phyloP scores from a whole-genome alignment of 805 yeast genomes.

The Kodamaea leandrae region DNA sequence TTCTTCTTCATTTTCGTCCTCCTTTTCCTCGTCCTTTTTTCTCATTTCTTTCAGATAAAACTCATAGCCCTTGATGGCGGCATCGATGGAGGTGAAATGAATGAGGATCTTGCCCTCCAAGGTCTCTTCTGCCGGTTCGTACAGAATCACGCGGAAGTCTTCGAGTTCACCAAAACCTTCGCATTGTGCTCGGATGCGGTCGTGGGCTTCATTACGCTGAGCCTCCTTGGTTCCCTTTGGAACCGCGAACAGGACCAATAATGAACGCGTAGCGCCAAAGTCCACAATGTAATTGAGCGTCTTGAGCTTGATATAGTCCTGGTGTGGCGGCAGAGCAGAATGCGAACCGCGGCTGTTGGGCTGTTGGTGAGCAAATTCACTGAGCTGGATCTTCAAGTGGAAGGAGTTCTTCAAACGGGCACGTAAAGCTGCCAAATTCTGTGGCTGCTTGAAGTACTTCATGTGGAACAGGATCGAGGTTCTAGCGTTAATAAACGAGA shows the following conservation, averaged over 20 bases:
- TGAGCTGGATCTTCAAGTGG: slow-evolving; percentile 28
- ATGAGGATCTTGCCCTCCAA: slow-evolving; percentile 17
- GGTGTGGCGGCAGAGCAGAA: not conserved
- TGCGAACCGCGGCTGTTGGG: slow-evolving; percentile 13
- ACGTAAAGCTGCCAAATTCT: slow-evolving; percentile 24
- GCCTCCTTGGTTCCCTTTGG: slow-evolving; percentile 2
- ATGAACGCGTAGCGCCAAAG: slow-evolving; percentile 36
- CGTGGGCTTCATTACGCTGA: slow-evolving; percentile 2
- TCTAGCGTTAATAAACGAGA: slow-evolving; percentile 37
- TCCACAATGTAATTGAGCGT: slow-evolving; percentile 42
- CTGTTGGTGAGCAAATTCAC: slow-evolving; percentile 20
- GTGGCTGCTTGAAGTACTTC: slow-evolving; percentile 28
- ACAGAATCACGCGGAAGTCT: slow-evolving; percentile 18
- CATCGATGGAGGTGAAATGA: slow-evolving; percentile 46
- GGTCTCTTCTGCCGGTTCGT: slow-evolving; percentile 2
- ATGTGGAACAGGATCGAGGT: slow-evolving; percentile 31
- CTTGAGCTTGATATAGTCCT: slow-evolving; percentile 37
- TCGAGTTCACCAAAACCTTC: slow-evolving; percentile 43
- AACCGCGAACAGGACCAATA: slow-evolving; percentile 18
- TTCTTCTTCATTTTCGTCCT: not conserved
- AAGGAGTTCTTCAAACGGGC: slow-evolving; percentile 24
- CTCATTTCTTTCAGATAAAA: slow-evolving; percentile 14
- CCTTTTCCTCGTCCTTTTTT: not conserved
- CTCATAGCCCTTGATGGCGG: slow-evolving; percentile 46
- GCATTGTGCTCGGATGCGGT: slow-evolving; percentile 28